These are phyloP conservation scores for Beauveria caledonica DNA, from an alignment of 2,329 filamentous ascomycete genomes.

Conservation along the genomic window DNA sequence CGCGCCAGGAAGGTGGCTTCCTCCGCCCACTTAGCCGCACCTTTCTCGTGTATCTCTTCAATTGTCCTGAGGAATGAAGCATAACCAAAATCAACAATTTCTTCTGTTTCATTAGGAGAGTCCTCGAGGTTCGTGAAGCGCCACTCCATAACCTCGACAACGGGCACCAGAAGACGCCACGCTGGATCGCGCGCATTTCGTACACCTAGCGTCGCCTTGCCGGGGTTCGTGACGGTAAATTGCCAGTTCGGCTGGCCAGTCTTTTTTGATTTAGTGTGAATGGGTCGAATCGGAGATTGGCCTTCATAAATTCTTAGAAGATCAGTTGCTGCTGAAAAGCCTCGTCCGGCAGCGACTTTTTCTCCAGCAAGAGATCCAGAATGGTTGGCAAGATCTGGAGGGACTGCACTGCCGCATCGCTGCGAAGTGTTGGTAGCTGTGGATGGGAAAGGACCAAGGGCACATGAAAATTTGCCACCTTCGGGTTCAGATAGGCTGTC, in stretches of 20 bases:
- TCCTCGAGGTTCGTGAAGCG: background rate
- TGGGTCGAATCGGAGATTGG: slow-evolving; percentile 25
- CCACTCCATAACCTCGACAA: slow-evolving; percentile 15
- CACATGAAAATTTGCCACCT: slow-evolving; percentile 24
- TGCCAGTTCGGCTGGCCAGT: slow-evolving; percentile 21
- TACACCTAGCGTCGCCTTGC: slow-evolving; percentile 16
- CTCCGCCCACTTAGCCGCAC: slow-evolving; percentile 13
- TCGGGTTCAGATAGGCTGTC: slow-evolving; percentile 24
- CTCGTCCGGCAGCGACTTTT: slow-evolving; percentile 22
- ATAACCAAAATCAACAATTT: background rate
- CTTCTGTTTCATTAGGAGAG: background rate
- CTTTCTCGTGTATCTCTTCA: background rate
- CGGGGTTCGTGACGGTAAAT: slow-evolving; percentile 19
- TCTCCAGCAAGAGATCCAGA: slow-evolving; percentile 26
- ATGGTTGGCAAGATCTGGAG: slow-evolving; percentile 27
- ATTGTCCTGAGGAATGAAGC: background rate
- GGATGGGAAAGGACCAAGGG: slow-evolving; percentile 26
- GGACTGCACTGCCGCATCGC: slow-evolving; percentile 23
- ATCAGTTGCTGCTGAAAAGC: slow-evolving; percentile 19
- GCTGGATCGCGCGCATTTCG: slow-evolving; percentile 14
- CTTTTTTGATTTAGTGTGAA: slow-evolving; percentile 9
- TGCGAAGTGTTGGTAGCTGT: slow-evolving; percentile 22
- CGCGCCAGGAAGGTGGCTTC: slow-evolving; percentile 24
- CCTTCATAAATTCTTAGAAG: slow-evolving; percentile 26
- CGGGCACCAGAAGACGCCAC: slow-evolving; percentile 18